phyloP scores from a whole-genome alignment of 2,329 filamentous ascomycete species.

The Capronia epimyces region DNA sequence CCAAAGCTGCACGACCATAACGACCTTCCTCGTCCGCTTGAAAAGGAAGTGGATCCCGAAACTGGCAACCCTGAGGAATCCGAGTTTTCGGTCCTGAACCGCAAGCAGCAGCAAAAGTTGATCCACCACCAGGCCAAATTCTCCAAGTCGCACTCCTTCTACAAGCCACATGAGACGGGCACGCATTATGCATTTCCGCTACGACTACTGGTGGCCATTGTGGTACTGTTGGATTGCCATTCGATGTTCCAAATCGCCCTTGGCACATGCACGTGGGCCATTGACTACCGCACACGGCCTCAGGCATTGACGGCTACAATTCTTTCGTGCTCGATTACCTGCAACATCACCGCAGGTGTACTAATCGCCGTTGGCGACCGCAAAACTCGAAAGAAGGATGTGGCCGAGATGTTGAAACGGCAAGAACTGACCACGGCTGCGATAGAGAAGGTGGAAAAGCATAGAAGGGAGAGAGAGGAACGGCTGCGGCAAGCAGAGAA shows the following conservation, averaged over 20 bases:
- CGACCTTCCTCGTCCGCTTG: slow-evolving; percentile 53
- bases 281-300: slow-evolving; percentile 63
- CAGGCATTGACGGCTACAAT: slow-evolving; percentile 74
- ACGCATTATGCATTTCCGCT: slow-evolving; percentile 78
- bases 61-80: slow-evolving; percentile 33
- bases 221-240: slow-evolving; percentile 74
- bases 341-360: slow-evolving; percentile 70
- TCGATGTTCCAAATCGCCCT: slow-evolving; percentile 74
- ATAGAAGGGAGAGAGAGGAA: slow-evolving; percentile 21
- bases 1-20: slow-evolving; percentile 63
- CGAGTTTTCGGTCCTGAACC: slow-evolving; percentile 30
- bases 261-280: slow-evolving; percentile 72
- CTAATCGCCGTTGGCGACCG: slow-evolving; percentile 72
- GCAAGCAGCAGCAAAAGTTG: slow-evolving; percentile 61
- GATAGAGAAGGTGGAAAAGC: slow-evolving; percentile 45
- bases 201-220: slow-evolving; percentile 66
- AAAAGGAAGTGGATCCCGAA: slow-evolving; percentile 43
- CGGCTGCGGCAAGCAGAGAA: slow-evolving; percentile 3
- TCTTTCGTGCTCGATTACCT: slow-evolving; percentile 70
- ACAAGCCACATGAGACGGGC: slow-evolving; percentile 79
- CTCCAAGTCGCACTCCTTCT: slow-evolving; percentile 77
- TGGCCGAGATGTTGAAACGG: slow-evolving; percentile 67
- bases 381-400: slow-evolving; percentile 77
- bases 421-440: slow-evolving; percentile 68
- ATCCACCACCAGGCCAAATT: slow-evolving; percentile 75